These are phyloP conservation scores for Nothophytophthora sp. DNA, from an alignment of 352 stramenopile genomes.

Conservation along the genomic window DNA sequence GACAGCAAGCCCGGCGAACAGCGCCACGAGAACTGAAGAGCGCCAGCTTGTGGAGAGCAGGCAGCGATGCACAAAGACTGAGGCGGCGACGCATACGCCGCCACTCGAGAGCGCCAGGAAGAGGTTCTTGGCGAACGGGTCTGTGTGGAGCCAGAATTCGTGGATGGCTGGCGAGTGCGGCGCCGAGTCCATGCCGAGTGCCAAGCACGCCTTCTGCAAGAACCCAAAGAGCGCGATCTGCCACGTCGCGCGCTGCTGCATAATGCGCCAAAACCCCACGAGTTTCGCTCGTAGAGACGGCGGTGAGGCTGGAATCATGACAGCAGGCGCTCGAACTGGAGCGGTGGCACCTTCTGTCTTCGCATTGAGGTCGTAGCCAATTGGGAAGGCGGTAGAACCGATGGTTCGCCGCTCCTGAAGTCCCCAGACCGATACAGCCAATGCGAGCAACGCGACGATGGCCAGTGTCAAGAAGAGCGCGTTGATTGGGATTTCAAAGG, in stretches of 20 bases:
- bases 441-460: constrained; percentile 25
- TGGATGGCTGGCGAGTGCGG: constrained; percentile 51
- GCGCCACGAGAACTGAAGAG: constrained; percentile 44
- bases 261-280: constrained; percentile 49
- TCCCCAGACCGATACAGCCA: constrained; percentile 40
- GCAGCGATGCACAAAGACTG: constrained; percentile 53
- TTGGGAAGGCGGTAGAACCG: background rate
- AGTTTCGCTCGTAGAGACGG: constrained; percentile 25
- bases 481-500: constrained; percentile 41
- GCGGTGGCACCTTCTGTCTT: background rate
- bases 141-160: constrained; percentile 60
- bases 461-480: constrained; percentile 41
- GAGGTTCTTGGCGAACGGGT: constrained; percentile 66
- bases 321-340: background rate
- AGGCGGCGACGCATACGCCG: constrained; percentile 52
- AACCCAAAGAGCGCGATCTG: constrained; percentile 76
- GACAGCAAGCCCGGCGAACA: constrained; percentile 40
- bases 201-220: constrained; percentile 53
- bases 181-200: constrained; percentile 58
- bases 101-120: constrained; percentile 54
- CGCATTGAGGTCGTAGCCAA: background rate
- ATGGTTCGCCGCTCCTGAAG: constrained; percentile 25
- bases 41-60: constrained; percentile 70
- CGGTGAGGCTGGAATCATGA: constrained; percentile 13
- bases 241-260: constrained; percentile 68